Evolutionary conservation across 2,329 filamentous ascomycete genomes (phyloP), one percentile per base, ranked within the genome.

Genomic region (Penicillium thymicola): DNA sequence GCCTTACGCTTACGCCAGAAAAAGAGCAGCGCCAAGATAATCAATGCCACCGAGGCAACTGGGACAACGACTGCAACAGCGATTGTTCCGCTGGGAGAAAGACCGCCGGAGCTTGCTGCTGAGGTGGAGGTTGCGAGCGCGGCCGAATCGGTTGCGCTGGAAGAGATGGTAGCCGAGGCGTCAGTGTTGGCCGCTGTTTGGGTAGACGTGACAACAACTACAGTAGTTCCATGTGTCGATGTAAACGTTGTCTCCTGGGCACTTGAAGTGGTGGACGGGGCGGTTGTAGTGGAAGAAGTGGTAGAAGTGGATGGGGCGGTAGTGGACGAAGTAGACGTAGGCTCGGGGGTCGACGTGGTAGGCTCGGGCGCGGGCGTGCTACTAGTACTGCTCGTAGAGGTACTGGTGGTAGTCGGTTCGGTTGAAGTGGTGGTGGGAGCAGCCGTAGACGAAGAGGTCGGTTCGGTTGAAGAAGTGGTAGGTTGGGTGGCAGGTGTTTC

Each of bases 41-140:
- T 80, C 18, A 96, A 75, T 2, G 90, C 91, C 37, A 97, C 91
- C 1, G 88, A 91, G 1, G 87, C 91, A 47, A 99, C 93, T 5
- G 94, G 94, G 2, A 97, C 89, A 6, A 97, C 91, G 0, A 99
- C 94, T 3, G 92, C 93, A 49, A 97, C 87, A 8, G 94, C 93
- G 59, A 96, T 96, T 65, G 85, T 92, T 46, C 88, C 88, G 34
- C 82, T 72, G 5, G 75, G 66, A 11, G 76, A 75, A 9, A 80
- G 71, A 16, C 78, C 76, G 37, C 65, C 65, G 30, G 65, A 59
- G 28, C 61, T 53, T 7, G 62, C 65, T 21, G 67, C 54, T 13
- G 59, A 61, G 38, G 67, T 58, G 36, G 69, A 65, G 5, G 66
- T 57, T 8, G 70, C 61, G 16, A 71, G 62, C 6, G 65, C 56